Evolutionary conservation across 305 asterid species (phyloP).

Genomic region (Fraxinus baroniana): DNA sequence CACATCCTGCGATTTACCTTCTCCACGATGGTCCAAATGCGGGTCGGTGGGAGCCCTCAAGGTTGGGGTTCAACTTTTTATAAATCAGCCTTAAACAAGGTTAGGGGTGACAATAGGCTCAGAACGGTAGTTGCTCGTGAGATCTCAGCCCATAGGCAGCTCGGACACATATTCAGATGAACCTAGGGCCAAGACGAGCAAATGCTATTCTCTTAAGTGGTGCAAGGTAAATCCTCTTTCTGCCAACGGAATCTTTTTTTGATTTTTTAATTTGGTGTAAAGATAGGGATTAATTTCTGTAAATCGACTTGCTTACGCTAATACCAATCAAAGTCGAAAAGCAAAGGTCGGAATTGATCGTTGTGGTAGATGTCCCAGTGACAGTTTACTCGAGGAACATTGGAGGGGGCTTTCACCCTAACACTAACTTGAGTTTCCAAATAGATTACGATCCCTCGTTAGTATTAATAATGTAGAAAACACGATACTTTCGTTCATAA

Average conservation of each 20-base stretch:
- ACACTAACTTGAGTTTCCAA: background rate
- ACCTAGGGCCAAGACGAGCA: no score
- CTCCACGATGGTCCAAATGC: no score
- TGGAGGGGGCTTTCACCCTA: background rate
- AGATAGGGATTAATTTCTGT: background rate
- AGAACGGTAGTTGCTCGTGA: background rate
- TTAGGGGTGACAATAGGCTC: background rate
- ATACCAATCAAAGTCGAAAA: background rate
- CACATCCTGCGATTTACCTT: no score
- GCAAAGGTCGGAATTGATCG: background rate
- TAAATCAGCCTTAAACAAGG: background rate
- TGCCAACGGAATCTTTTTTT: no score
- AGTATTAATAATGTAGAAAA: background rate
- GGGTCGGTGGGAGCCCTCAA: no score
- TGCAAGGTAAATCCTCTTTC: no score
- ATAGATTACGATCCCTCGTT: background rate
- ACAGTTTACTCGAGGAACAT: background rate
- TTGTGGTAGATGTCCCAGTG: background rate
- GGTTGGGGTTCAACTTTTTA: no score
- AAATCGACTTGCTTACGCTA: background rate
- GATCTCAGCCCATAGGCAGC: no score
- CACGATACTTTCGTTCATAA: background rate
- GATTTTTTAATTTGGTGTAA: no score
- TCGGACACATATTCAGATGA: no score
- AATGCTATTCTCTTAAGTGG: no score